Evolutionary conservation across 2,329 filamentous ascomycete species (phyloP), one percentile per base, ranked within the genome.

Genomic region (Cladosporium sp.): DNA sequence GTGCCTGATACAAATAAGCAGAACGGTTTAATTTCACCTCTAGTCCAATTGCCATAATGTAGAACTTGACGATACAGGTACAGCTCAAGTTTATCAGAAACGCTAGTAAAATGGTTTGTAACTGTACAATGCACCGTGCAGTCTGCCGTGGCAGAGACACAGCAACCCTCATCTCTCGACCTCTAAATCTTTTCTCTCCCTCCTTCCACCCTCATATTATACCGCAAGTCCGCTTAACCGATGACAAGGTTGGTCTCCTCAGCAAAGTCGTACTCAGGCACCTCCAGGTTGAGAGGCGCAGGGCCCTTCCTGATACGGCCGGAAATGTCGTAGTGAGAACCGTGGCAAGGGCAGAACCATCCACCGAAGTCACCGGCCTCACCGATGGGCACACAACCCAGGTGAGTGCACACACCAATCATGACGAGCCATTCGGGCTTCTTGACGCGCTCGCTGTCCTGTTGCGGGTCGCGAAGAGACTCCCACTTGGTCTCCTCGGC

Each of bases 271-370:
- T 97, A 97, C 76, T 82, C 80, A 72, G 94, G 95, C 73, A 98
- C 89, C 85, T 98, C 95, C 78, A 99, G 89, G 87, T 99, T 99
- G 77, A 99, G 88, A 72, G 95, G 95, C 69, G 95, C 95, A 70
- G 95, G 95, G 72, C 95, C 95, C 88, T 92, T 97, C 85, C 95
- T 90, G 87, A 97, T 92, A 83, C 95, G 93, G 80, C 95, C 95
- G 71, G 93, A 98, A 81, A 99, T 98, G 81, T 99, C 95, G 88
- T 99, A 99, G 87, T 99, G 95, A 74, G 93, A 97, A 82, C 95
- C 95, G 88, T 99, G 95, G 91, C 95, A 99, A 72, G 95, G 95
- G 86, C 95, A 99, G 91, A 99, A 99, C 95, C 95, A 99, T 79
- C 95, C 95, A 80, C 95, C 95, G 77, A 85, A 99, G 83, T 99